Percentiles rank a stretch among this genome's conserved stretches.
phyloP scores from a whole-genome alignment of 1,284 basidiomycete species.

The Cerioporus squamosus region DNA sequence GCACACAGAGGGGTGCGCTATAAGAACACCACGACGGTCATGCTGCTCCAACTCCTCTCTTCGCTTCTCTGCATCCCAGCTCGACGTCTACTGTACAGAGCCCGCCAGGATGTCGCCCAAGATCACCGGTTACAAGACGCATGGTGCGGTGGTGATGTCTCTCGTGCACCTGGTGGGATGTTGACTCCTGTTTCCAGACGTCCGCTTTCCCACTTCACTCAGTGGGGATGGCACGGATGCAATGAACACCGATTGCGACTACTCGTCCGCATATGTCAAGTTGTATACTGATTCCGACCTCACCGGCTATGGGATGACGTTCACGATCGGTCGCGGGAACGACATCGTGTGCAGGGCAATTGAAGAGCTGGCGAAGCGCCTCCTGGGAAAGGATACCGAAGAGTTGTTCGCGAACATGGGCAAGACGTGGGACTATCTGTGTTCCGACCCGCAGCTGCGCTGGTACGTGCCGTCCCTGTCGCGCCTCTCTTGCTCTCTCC shows the following conservation, averaged over 20 bases:
- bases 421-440: constrained; percentile 77
- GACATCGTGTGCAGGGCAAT: constrained; percentile 91
- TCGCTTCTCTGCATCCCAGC: not conserved
- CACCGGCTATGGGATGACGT: constrained; percentile 92
- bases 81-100: not conserved
- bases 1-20: not conserved
- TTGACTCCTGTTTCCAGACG: constrained; percentile 50
- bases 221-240: constrained; percentile 91
- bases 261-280: constrained; percentile 90
- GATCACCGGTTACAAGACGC: constrained; percentile 56
- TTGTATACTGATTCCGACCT: constrained; percentile 77
- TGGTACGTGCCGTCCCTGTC: constrained; percentile 59
- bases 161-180: not conserved
- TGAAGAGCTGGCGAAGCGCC: constrained; percentile 73
- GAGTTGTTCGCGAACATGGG: constrained; percentile 91
- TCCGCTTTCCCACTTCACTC: constrained; percentile 83
- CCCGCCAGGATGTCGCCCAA: constrained; percentile 38
- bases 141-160: constrained; percentile 42
- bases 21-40: constrained; percentile 12
- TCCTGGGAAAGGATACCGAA: constrained; percentile 86
- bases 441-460: constrained; percentile 86
- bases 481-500: not conserved
- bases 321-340: constrained; percentile 95
- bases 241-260: constrained; percentile 95
- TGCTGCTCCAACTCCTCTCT: constrained; percentile 3